Conservation (phyloP, 1,284 basidiomycete species). For the Athelia psychrophila region DNA sequence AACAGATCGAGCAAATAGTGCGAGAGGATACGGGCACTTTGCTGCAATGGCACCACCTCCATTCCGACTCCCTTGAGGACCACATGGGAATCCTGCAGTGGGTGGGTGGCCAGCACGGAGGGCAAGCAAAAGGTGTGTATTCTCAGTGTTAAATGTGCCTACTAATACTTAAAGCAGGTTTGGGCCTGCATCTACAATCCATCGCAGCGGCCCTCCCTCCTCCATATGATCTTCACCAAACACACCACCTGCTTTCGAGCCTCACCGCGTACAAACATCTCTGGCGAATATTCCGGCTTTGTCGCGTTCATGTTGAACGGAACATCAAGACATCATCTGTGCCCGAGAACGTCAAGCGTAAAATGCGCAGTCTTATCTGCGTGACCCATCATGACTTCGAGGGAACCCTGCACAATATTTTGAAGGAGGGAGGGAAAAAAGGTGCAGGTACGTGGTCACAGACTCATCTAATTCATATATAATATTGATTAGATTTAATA, state of each 20-base stretch:
- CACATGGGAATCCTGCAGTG: conserved; percentile 13
- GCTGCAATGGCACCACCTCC: conserved; percentile 21
- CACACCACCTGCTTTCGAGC: conserved; percentile 8
- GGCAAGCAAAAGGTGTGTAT: conserved; percentile 25
- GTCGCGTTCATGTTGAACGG: conserved; percentile 15
- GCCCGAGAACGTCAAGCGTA: conserved; percentile 7
- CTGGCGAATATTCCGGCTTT: conserved; percentile 15
- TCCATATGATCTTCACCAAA: conserved; percentile 11
- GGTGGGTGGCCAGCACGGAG: conserved; percentile 22
- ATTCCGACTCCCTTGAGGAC: conserved; percentile 10
- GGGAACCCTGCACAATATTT: conserved; percentile 12
- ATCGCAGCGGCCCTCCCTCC: conserved; percentile 8
- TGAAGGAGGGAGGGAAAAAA: conserved; percentile 12
- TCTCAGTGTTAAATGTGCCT: neutral
- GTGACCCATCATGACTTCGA: conserved; percentile 17
- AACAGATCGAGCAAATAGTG: conserved; percentile 20
- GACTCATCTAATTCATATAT: neutral
- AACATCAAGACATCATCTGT: conserved; percentile 15
- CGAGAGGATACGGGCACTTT: conserved; percentile 17
- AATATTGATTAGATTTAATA: neutral
- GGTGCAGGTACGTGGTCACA: conserved; percentile 7
- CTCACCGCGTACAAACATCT: conserved; percentile 23
- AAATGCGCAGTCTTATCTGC: conserved; percentile 21
- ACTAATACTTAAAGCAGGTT: conserved; percentile 11
- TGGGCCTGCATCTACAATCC: conserved; percentile 19